A percentile compares a stretch with the other conserved stretches of the same genome.
These are phyloP conservation scores for Backusella morwellensis DNA, from an alignment of 192 early-diverging fungal species.

Conservation along the genomic window DNA sequence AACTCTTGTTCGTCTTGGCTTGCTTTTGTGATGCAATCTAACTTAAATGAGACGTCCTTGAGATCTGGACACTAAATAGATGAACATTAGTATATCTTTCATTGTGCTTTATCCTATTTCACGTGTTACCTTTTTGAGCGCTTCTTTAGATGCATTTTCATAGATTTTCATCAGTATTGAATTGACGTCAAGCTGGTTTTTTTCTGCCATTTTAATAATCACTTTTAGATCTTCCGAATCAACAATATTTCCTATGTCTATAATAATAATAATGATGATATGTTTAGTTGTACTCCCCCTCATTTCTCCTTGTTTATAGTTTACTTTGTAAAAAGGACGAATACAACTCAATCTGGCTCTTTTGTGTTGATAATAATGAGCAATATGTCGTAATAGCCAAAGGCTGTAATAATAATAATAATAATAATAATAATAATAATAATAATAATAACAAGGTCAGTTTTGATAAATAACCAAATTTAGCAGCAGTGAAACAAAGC, in stretches of 20 bases:
- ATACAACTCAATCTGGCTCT: neutral
- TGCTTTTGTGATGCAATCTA: neutral
- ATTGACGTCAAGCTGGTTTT: neutral
- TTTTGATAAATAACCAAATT: neutral
- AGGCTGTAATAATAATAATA: neutral
- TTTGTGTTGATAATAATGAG: neutral
- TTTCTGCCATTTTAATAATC: neutral
- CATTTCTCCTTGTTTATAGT: too few species aligned
- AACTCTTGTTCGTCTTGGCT: neutral
- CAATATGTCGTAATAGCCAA: neutral
- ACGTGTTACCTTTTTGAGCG: neutral
- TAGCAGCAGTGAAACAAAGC: neutral
- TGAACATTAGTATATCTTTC: neutral
- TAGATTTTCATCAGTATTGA: neutral
- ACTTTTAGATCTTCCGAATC: neutral
- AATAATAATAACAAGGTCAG: neutral
- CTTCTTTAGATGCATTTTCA: neutral
- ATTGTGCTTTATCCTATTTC: neutral
- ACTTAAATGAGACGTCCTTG: neutral
- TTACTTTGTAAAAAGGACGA: constrained; percentile 1
- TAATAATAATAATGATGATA: neutral
- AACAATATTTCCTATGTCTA: neutral
- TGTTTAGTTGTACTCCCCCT: too few species aligned
- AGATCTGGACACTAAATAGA: neutral
- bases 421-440: neutral